These are phyloP conservation scores for Hemisphaericaspora subhashii DNA, from an alignment of 1,139 yeast species.

Conservation along the genomic window DNA sequence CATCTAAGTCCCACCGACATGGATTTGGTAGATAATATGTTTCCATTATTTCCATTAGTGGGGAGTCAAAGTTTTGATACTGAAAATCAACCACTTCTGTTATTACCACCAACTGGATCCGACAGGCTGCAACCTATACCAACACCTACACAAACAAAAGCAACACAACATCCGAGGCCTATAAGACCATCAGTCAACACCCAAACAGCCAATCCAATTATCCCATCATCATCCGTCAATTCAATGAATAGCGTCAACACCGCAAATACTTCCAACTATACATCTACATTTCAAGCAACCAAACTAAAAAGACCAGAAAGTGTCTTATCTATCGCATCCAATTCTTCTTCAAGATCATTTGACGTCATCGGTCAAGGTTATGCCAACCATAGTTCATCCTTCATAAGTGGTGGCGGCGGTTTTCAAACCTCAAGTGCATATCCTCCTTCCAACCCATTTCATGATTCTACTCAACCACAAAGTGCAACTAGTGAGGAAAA, in stretches of 20 bases:
- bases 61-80: slow-evolving; percentile 46
- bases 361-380: slow-evolving; percentile 12
- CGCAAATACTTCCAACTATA: slow-evolving; percentile 2
- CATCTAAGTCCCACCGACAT: slow-evolving; percentile 13
- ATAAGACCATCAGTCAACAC: slow-evolving; percentile 15
- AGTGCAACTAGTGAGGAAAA: slow-evolving; percentile 8
- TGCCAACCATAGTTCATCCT: slow-evolving; percentile 11
- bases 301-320: slow-evolving; percentile 45
- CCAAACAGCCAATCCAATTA: slow-evolving; percentile 5
- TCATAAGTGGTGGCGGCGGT: slow-evolving; percentile 18
- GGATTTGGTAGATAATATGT: slow-evolving; percentile 31
- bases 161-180: slow-evolving; percentile 24
- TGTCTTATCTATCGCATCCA: slow-evolving; percentile 41
- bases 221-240: slow-evolving; percentile 5
- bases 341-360: slow-evolving; percentile 31
- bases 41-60: slow-evolving; percentile 54
- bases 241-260: slow-evolving; percentile 1
- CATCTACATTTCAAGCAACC: slow-evolving; percentile 19
- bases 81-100: slow-evolving; percentile 39
- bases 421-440: slow-evolving; percentile 32
- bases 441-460: slow-evolving; percentile 26
- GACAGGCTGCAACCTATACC: no score
- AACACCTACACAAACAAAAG: slow-evolving; percentile 4
- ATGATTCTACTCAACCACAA: slow-evolving; percentile 5
- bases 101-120: slow-evolving; percentile 12